A percentile compares a stretch with the other conserved stretches of the same genome.
Conservation (phyloP, 1,284 basidiomycete species). For the Pholiota adiposa region DNA sequence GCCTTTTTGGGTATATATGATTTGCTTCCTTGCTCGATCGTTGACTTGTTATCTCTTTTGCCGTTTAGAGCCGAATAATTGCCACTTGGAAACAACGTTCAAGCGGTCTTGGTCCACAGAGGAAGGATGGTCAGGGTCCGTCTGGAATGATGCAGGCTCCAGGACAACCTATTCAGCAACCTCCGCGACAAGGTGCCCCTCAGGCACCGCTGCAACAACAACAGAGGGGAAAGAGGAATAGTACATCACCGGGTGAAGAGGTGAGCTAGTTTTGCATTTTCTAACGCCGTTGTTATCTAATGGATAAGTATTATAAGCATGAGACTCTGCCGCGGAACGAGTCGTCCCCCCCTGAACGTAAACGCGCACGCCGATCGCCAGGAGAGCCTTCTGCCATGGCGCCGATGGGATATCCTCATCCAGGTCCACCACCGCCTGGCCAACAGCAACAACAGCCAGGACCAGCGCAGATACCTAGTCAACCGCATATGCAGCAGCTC, state of each 20-base stretch:
- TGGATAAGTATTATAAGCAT: slow-evolving; percentile 38
- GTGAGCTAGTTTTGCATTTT: slow-evolving; percentile 37
- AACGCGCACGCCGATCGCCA: slow-evolving; percentile 63
- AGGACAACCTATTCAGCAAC: slow-evolving; percentile 28
- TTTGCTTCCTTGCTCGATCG: not conserved
- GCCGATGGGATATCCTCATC: slow-evolving; percentile 29
- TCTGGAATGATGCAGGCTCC: slow-evolving; percentile 41
- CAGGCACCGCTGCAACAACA: slow-evolving; percentile 23
- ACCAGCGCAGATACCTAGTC: slow-evolving; percentile 1
- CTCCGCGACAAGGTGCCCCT: slow-evolving; percentile 16
- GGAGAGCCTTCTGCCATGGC: slow-evolving; percentile 41
- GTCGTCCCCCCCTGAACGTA: slow-evolving; percentile 65
- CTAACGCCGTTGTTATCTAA: not conserved
- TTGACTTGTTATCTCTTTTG: not conserved
- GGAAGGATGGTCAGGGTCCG: slow-evolving; percentile 36
- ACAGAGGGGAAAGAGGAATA: slow-evolving; percentile 60
- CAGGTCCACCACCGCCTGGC: slow-evolving; percentile 13
- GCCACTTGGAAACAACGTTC: slow-evolving; percentile 30
- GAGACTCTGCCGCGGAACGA: slow-evolving; percentile 57
- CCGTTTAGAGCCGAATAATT: slow-evolving; percentile 42
- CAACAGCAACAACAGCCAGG: slow-evolving; percentile 19
- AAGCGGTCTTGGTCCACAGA: slow-evolving; percentile 15
- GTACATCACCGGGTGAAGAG: slow-evolving; percentile 73
- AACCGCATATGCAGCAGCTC: slow-evolving; percentile 5
- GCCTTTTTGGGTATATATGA: slow-evolving; percentile 4